phyloP scores from a whole-genome alignment of 495 filamentous ascomycete genomes.

The Aspergillus egyptiacus region DNA sequence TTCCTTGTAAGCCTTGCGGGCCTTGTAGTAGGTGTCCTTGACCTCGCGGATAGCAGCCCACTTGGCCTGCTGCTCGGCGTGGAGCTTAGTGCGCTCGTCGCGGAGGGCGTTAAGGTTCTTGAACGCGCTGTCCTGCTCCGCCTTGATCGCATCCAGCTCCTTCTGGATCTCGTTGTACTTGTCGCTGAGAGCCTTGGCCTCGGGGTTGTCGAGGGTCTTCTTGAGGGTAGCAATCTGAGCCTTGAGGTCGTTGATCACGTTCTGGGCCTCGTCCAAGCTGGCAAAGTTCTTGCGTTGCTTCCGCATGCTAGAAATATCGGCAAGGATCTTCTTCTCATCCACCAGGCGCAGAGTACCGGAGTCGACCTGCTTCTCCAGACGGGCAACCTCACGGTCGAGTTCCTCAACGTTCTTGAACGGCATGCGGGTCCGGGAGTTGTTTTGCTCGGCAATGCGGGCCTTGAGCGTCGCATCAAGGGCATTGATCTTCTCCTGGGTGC shows the following conservation, averaged over 20 bases:
- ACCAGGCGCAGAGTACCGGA: constrained; percentile 85
- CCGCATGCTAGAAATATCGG: constrained; percentile 71
- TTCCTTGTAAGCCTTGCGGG: constrained; percentile 67
- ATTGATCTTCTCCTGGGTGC: constrained; percentile 80
- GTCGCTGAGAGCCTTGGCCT: constrained; percentile 79
- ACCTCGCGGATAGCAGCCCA: constrained; percentile 69
- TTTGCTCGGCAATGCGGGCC: constrained; percentile 74
- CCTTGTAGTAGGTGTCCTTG: constrained; percentile 78
- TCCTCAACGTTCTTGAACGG: constrained; percentile 83
- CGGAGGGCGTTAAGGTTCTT: constrained; percentile 79
- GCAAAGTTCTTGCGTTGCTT: constrained; percentile 88
- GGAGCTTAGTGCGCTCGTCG: constrained; percentile 80
- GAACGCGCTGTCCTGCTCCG: constrained; percentile 80
- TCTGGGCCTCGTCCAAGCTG: constrained; percentile 72
- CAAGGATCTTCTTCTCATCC: constrained; percentile 90
- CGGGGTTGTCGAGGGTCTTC: constrained; percentile 86
- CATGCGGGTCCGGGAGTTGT: constrained; percentile 68
- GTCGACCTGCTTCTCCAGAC: constrained; percentile 77
- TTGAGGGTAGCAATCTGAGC: constrained; percentile 77
- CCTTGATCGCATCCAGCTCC: constrained; percentile 83
- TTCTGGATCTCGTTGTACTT: constrained; percentile 73
- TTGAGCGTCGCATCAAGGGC: constrained; percentile 76
- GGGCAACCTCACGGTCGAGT: constrained; percentile 71
- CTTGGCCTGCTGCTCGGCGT: constrained; percentile 77
- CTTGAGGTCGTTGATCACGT: constrained; percentile 78